Evolutionary conservation across 345 rosid species (phyloP), one percentile per base, ranked within the genome.

Genomic region (Sonneratia caseolaris): DNA sequence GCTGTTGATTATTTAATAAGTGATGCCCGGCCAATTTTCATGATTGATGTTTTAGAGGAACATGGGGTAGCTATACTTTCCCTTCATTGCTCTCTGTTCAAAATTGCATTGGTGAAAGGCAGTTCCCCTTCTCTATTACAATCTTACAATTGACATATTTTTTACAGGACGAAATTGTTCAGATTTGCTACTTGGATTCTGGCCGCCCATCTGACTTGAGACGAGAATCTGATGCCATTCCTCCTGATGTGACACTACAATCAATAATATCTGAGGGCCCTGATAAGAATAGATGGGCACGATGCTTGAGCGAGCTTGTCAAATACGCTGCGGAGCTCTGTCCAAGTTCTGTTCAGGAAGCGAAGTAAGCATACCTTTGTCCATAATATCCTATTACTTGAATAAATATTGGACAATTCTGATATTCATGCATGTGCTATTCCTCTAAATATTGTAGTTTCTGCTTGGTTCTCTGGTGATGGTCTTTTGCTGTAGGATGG

Each of bases 261-360:
- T 92, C 97, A 77, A 87, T 95, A 73, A 90, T 95, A 76, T 90
- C 87, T 75, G 99, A 95, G 77, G 87, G 96, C 81, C 97, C 97
- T 74, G 99, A 95, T 81, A 95, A 95, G 82, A 92, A 87, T 80
- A 89, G 93, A 76, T 95, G 97, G 97, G 97, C 92, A 70, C 86
- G 97, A 49, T 95, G 97, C 81, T 93, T 95, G 62, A 92, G 97
- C 71, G 97, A 95, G 76, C 96, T 95, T 66, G 87, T 95, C 74
- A 92, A 88, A 82, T 89, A 87, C 82, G 92, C 96, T 76, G 97
- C 97, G 71, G 99, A 90, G 80, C 91, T 95, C 70, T 95, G 99
- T 85, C 93, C 97, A 76, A 86, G 80, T 81, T 89, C 99, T 62
- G 97, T 95, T 79, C 97, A 85, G 78, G 92, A 85, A 68, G 96